These are phyloP conservation scores for Tricholoma furcatifolium DNA, from an alignment of 768 basidiomycete species.

Conservation along the genomic window DNA sequence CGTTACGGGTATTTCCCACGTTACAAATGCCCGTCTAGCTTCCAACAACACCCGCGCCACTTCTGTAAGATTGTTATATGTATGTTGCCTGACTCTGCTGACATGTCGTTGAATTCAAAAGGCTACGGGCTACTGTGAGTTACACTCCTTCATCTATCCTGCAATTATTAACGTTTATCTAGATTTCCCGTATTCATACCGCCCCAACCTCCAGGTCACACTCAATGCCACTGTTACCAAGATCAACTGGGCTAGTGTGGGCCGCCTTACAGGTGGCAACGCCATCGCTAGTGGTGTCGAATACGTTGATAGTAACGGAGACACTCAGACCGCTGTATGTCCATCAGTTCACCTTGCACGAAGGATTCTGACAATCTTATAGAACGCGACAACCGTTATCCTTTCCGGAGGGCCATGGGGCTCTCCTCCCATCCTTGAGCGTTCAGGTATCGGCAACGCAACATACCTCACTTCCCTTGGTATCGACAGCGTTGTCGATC, in stretches of 20 bases:
- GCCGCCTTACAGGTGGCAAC: not conserved
- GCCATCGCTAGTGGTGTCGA: slow-evolving; percentile 2
- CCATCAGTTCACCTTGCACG: not conserved
- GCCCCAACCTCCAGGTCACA: not conserved
- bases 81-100: not conserved
- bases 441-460: slow-evolving; percentile 5
- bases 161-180: not conserved
- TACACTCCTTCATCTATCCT: not conserved
- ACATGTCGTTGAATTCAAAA: not conserved
- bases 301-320: not conserved
- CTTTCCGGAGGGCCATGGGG: not conserved
- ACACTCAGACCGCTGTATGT: not conserved
- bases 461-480: not conserved
- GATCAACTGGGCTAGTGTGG: not conserved
- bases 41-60: not conserved
- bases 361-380: not conserved
- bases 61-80: not conserved
- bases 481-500: slow-evolving; percentile 5
- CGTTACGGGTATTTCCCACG: slow-evolving; percentile 1
- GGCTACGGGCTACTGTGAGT: not conserved
- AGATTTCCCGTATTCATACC: not conserved
- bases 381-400: not conserved
- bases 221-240: not conserved
- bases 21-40: slow-evolving; percentile 1
- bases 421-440: slow-evolving; percentile 1